Base-by-base conservation (phyloP, 768 basidiomycete genomes). In the Hortiboletus flavorubellus region DNA sequence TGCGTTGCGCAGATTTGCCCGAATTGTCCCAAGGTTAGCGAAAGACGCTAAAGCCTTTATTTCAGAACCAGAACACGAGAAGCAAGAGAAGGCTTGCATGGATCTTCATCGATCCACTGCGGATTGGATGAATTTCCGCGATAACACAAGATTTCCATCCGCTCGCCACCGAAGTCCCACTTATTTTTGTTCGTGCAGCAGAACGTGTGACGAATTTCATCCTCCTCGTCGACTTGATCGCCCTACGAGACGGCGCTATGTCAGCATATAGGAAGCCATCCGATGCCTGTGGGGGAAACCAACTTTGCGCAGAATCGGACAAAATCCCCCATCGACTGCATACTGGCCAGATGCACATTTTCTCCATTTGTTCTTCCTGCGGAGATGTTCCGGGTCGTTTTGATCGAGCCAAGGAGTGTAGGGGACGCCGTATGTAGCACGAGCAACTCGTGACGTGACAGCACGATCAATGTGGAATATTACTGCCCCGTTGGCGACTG, bases 401-500 rank as follows among this genome's bases (percentile, higher is more conserved):
- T 38, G 40, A 15, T 53, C 37, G 15, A 40, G 21, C 46, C 40
- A 51, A 9, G 33, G 35, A n/a, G 8, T 1, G 39, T 18, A 46
- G 2, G 26, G 6, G 5, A 46, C 37, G 1, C 51, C 51, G 18
- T 52, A 56, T n/a, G 58, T 56, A 21, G 33, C 30, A n/a, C 47
- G 54, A 23, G 58, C 31, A 31, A 49, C 55, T 12, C 54, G 55
- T 26, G 38, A 23, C 14, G 7, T 51, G 29, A 59, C 51, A 5
- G n/a, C 33, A 5, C 11, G 49, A 29, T 59, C 43, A 1, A 59
- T 12, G n/a, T 51, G 30, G n/a, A 30, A 59, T 16, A 59, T 12
- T 2, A 59, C 35, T 0, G 49, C 59, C 5, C 57, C 59, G 9
- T 54, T 45, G 4, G 57, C 39, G 12, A 59, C 59, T 1, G 57